Base-by-base conservation (phyloP, 805 yeast species). In the Helenozyma baotianmanensis region DNA sequence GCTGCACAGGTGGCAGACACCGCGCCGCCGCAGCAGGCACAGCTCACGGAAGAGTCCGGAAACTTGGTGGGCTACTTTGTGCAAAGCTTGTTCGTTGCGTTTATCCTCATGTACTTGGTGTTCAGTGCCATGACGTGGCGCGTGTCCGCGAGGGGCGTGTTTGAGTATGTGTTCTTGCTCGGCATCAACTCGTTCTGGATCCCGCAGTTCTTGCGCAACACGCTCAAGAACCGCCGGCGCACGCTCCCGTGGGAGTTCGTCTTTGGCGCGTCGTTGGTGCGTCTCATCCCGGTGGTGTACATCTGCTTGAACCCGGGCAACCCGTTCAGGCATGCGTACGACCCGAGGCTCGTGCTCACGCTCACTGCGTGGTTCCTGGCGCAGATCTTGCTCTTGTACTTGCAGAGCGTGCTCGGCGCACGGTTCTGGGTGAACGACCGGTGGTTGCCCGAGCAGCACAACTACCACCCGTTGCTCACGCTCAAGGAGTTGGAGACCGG, bases 151-250 rank as follows among this genome's bases (percentile, higher is more conserved):
- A 60, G 95, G 35, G 56, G 54, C 17, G 45, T 64, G 1, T 74
- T 80, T 48, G 96, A 87, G 51, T 76, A 72, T 35, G 32, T 71
- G 4, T 58, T 73, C 2, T 53, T 81, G 8, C 39, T 78, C 2
- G 30, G 68, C 1, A 46, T 81, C 18, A 82, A 78, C 53, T 82
- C 95, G 1, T 80, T 74, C 45, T 88, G 96, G 96, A 45, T 84
- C 11, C 96, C 97, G 2, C 97, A 89, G 56, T 80, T 85, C 26
- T 79, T 78, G 46, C 69, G 96, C 53, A 86, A 87, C 52, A 74
- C 80, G 3, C 54, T 79, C 18, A 70, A 85, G 32, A 90, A 89
- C 14, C 68, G 86, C 35, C 68, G 74, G 35, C 76, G 83, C 3
- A 47, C 62, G 10, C 76, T 87, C 42, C 59, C 70, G 23, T 84